Evolutionary conservation across 768 basidiomycete genomes (phyloP).

Genomic region (Psilocybe cyanescens): DNA sequence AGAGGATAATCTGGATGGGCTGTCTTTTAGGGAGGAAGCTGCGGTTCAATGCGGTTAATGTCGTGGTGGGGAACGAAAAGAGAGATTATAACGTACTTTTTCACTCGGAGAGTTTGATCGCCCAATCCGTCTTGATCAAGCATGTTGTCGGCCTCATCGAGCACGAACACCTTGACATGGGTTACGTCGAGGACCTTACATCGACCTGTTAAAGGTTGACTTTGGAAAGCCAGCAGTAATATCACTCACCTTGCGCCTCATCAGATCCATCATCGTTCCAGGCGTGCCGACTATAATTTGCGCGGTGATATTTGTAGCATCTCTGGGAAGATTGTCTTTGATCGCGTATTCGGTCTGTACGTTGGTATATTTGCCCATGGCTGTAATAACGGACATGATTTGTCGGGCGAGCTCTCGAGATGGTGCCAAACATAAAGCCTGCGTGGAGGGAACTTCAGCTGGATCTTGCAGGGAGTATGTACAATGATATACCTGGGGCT

Average conservation of each 20-base stretch:
- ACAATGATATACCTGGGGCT: slow-evolving; percentile 69
- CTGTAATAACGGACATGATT: slow-evolving; percentile 92
- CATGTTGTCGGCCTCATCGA: slow-evolving; percentile 99
- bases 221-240: not conserved
- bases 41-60: not conserved
- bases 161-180: slow-evolving; percentile 88
- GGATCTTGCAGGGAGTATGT: not conserved
- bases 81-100: slow-evolving; percentile 66
- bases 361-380: slow-evolving; percentile 94
- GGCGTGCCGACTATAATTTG: slow-evolving; percentile 97
- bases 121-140: slow-evolving; percentile 92
- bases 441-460: not conserved
- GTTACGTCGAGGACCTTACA: slow-evolving; percentile 70
- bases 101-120: slow-evolving; percentile 91
- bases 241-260: slow-evolving; percentile 57
- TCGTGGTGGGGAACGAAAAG: not conserved
- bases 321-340: slow-evolving; percentile 78
- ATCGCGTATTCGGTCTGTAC: slow-evolving; percentile 97
- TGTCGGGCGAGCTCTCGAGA: slow-evolving; percentile 97
- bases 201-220: not conserved
- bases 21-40: slow-evolving; percentile 52
- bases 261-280: slow-evolving; percentile 90
- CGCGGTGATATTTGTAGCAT: slow-evolving; percentile 71
- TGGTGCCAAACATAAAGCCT: slow-evolving; percentile 98
- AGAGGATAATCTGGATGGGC: slow-evolving; percentile 85